Percentiles rank a stretch among this genome's conserved stretches.
phyloP scores from a whole-genome alignment of 345 rosid species.

The Euphorbia tirucalli region DNA sequence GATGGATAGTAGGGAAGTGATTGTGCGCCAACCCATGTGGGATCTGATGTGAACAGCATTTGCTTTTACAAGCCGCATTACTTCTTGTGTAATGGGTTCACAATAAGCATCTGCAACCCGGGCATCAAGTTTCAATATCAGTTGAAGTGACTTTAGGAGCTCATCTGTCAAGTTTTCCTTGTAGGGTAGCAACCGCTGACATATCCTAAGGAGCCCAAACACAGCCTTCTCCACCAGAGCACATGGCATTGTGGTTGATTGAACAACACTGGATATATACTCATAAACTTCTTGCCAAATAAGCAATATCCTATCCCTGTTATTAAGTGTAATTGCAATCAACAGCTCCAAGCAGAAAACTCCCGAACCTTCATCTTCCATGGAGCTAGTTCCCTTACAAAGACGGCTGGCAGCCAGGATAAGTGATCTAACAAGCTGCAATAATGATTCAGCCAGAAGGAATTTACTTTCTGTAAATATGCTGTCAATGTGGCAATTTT shows the following conservation, averaged over 20 bases:
- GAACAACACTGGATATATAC: conserved; percentile 60
- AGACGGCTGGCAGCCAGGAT: conserved; percentile 44
- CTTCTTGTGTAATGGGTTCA: conserved; percentile 73
- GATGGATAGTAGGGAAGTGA: conserved; percentile 60
- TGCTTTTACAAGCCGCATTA: conserved; percentile 61
- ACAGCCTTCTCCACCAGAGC: conserved; percentile 64
- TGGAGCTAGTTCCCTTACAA: conserved; percentile 22
- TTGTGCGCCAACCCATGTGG: conserved; percentile 60
- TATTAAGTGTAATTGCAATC: conserved; percentile 59
- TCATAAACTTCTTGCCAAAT: conserved; percentile 66
- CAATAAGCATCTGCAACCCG: conserved; percentile 76
- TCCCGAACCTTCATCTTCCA: conserved; percentile 49
- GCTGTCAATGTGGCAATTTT: conserved; percentile 54
- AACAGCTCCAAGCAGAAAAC: conserved; percentile 72
- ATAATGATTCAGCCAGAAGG: conserved; percentile 66
- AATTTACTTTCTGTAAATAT: conserved; percentile 76
- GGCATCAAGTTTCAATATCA: conserved; percentile 75
- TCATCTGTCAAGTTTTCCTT: conserved; percentile 73
- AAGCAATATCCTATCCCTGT: conserved; percentile 68
- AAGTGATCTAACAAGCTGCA: conserved; percentile 56
- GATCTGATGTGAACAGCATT: conserved; percentile 71
- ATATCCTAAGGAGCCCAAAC: conserved; percentile 66
- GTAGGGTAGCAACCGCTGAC: conserved; percentile 71
- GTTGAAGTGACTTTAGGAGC: conserved; percentile 63
- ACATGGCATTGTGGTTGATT: conserved; percentile 57